phyloP scores from a whole-genome alignment of 208 protist species.

The Crithidia acanthocephali region DNA sequence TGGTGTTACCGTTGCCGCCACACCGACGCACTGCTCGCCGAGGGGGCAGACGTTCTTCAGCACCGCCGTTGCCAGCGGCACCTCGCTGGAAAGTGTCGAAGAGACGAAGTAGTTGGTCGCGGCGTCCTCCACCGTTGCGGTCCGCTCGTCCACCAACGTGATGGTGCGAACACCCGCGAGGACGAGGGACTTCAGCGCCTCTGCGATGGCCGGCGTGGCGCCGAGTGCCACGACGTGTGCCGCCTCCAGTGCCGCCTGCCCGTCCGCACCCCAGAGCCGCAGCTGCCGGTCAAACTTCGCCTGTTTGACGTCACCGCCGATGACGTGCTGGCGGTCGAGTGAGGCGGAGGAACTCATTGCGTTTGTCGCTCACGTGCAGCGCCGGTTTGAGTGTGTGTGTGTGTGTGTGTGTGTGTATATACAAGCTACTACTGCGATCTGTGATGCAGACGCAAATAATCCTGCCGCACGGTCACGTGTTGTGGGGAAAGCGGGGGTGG shows the following conservation, averaged over 20 bases:
- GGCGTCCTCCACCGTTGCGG: conserved; percentile 76
- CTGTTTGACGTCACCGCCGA: conserved; percentile 35
- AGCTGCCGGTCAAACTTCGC: conserved; percentile 94
- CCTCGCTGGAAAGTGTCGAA: conserved; percentile 35
- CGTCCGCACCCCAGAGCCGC: conserved; percentile 94
- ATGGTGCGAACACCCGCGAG: conserved; percentile 94
- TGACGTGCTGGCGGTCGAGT: conserved; percentile 2
- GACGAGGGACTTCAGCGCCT: conserved; percentile 97
- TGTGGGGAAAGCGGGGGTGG: too few species aligned
- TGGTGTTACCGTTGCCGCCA: conserved; percentile 32
- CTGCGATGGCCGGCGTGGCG: conserved; percentile 87
- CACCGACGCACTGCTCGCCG: conserved; percentile 75
- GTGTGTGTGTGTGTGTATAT: too few species aligned
- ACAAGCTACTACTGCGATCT: too few species aligned
- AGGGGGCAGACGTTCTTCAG: conserved; percentile 83
- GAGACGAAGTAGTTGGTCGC: conserved; percentile 98
- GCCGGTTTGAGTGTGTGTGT: too few species aligned
- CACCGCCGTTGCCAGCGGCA: conserved; percentile 71
- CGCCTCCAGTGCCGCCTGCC: conserved; percentile 87
- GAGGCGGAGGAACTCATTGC: too few species aligned
- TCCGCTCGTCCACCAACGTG: conserved; percentile 94
- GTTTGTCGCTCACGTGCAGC: too few species aligned
- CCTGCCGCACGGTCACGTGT: too few species aligned
- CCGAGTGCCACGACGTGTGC: conserved; percentile 93
- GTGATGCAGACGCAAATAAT: too few species aligned